A percentile compares a stretch with the other conserved stretches of the same genome.
These are phyloP conservation scores for Tilletia caries DNA, from an alignment of 1,284 basidiomycete species.

Conservation along the genomic window DNA sequence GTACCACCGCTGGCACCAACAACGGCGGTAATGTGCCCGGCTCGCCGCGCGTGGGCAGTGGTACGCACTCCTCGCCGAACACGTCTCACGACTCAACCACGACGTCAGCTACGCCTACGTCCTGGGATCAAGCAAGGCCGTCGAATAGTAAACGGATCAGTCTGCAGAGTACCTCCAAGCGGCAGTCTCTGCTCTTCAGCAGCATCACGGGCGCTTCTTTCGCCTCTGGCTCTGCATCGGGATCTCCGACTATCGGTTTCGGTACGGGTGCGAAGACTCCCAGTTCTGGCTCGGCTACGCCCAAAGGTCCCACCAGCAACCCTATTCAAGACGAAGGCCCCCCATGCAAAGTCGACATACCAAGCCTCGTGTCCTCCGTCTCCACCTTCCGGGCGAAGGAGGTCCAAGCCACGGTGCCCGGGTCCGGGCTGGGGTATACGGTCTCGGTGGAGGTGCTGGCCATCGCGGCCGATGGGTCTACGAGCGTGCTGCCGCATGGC, in stretches of 20 bases:
- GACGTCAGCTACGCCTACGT: background rate
- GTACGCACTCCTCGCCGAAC: too few relatives aligned
- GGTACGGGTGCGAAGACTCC: too few relatives aligned
- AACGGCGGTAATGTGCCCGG: too few relatives aligned
- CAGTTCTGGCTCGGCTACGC: background rate
- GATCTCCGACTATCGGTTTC: too few relatives aligned
- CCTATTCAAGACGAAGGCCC: constrained; percentile 13
- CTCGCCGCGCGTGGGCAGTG: too few relatives aligned
- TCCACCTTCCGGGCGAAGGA: constrained; percentile 13
- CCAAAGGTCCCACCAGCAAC: background rate
- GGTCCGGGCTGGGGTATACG: constrained; percentile 15
- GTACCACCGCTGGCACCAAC: too few relatives aligned
- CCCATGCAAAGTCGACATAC: constrained; percentile 18
- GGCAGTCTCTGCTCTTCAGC: background rate
- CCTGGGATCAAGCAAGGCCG: background rate
- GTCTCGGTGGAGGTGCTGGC: constrained; percentile 26
- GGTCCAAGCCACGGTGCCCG: background rate
- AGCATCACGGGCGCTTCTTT: too few relatives aligned
- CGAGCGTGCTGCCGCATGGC: constrained; percentile 22
- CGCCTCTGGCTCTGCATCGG: too few relatives aligned
- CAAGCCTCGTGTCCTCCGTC: constrained; percentile 17
- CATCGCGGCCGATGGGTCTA: constrained; percentile 26
- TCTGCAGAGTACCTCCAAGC: background rate
- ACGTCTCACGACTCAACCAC: background rate
- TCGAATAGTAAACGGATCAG: background rate